These are phyloP conservation scores for Spizellomyces sp. DNA, from an alignment of 192 early-diverging fungal species.

Conservation along the genomic window DNA sequence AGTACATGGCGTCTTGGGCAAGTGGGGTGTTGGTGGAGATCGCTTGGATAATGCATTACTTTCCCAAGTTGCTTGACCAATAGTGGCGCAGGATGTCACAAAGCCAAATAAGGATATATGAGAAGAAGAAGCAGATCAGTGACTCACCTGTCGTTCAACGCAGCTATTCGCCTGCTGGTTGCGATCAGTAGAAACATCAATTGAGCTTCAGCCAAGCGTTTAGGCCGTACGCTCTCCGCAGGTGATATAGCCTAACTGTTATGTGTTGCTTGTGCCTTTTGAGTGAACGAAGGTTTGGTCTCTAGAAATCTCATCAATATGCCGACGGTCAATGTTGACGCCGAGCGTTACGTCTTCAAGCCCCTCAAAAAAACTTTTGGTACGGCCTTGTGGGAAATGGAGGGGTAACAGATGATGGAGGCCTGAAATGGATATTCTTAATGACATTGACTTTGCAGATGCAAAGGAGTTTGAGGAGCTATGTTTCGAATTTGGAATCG, in stretches of 20 bases:
- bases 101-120: too few species aligned
- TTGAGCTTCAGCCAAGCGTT: too few species aligned
- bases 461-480: constrained; percentile 93
- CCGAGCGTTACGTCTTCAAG: constrained; percentile 76
- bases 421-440: too few species aligned
- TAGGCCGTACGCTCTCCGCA: too few species aligned
- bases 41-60: background rate
- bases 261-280: too few species aligned
- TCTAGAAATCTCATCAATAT: constrained; percentile 45
- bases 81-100: background rate
- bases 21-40: background rate
- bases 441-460: constrained; percentile 40
- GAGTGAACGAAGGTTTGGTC: too few species aligned
- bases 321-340: constrained; percentile 96
- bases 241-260: too few species aligned
- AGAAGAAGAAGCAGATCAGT: too few species aligned
- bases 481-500: constrained; percentile 98
- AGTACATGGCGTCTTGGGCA: constrained; percentile 62
- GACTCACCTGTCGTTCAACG: background rate
- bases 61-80: background rate
- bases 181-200: too few species aligned
- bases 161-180: background rate
- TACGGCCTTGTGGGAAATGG: constrained; percentile 25
- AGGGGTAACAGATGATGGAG: too few species aligned
- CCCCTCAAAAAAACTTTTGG: constrained; percentile 79